These are phyloP conservation scores for Symbiodinium pilosum DNA, from an alignment of 73 alveolate species.

Conservation along the genomic window DNA sequence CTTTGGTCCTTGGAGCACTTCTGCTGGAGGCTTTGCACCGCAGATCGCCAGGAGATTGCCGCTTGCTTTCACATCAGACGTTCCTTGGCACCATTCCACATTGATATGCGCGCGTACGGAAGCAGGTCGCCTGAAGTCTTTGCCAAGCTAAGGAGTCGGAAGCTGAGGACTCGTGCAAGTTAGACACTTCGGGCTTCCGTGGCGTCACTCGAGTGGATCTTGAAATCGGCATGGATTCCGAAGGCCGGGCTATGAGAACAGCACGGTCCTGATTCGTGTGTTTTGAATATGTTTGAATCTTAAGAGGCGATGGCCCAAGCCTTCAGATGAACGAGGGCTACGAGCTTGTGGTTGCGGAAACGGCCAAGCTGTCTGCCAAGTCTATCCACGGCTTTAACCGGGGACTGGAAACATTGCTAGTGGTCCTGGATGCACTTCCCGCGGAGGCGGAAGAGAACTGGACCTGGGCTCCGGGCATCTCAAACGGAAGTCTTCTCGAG, in stretches of 20 bases:
- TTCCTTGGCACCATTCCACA: no score
- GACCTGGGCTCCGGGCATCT: slow-evolving; percentile 1
- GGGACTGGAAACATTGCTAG: background rate
- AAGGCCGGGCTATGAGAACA: no score
- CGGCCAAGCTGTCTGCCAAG: background rate
- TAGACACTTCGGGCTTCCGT: no score
- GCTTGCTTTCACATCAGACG: background rate
- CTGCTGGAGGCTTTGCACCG: slow-evolving; percentile 27
- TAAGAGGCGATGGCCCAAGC: no score
- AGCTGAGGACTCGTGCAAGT: no score
- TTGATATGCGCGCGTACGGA: no score
- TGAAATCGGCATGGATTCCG: no score
- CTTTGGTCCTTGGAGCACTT: slow-evolving; percentile 36
- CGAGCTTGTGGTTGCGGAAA: background rate
- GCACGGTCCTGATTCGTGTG: no score
- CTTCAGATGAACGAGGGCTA: background rate
- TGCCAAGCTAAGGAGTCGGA: no score
- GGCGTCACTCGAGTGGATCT: no score
- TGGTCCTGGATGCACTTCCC: background rate
- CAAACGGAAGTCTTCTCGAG: background rate
- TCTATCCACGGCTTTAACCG: background rate
- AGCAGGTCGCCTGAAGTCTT: no score
- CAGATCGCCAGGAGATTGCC: background rate
- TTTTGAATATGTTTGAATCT: no score
- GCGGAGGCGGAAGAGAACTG: background rate